Percentiles rank a stretch among this genome's conserved stretches.
Conservation (phyloP, 768 basidiomycete species). For the Rhodocollybia butyracea region DNA sequence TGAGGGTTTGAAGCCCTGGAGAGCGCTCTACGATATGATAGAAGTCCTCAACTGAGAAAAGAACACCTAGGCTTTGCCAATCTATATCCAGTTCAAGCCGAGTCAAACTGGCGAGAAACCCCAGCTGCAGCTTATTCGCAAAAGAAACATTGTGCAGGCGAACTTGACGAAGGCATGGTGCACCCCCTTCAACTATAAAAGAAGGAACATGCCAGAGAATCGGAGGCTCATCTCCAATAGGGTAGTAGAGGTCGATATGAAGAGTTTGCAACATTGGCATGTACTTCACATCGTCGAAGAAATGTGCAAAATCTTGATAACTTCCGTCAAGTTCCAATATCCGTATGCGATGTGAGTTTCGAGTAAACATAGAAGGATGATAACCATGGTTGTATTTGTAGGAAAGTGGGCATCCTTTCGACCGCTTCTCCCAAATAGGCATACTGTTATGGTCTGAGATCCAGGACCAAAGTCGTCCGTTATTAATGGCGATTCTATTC, state of each 20-base stretch:
- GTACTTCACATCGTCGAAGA: neutral
- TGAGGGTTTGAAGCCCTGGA: neutral
- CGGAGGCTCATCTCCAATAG: neutral
- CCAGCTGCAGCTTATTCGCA: neutral
- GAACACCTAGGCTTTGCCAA: neutral
- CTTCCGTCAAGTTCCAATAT: neutral
- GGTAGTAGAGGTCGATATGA: neutral
- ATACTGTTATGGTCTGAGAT: neutral
- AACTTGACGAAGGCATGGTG: neutral
- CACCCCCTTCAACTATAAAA: neutral
- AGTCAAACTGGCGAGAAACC: neutral
- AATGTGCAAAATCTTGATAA: neutral
- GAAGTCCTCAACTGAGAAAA: neutral
- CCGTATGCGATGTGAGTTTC: neutral
- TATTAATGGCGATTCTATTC: neutral
- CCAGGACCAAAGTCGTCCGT: slow-evolving; percentile 2
- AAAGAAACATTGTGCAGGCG: neutral
- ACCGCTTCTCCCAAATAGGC: neutral
- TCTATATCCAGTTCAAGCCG: neutral
- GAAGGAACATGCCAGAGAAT: neutral
- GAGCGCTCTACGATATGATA: neutral
- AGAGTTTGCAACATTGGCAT: neutral
- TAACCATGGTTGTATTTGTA: neutral
- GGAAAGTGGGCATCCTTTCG: slow-evolving; percentile 1
- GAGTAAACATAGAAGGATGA: neutral